Conservation (phyloP, 176 grass and related monocot species). For the Avena eriantha region DNA sequence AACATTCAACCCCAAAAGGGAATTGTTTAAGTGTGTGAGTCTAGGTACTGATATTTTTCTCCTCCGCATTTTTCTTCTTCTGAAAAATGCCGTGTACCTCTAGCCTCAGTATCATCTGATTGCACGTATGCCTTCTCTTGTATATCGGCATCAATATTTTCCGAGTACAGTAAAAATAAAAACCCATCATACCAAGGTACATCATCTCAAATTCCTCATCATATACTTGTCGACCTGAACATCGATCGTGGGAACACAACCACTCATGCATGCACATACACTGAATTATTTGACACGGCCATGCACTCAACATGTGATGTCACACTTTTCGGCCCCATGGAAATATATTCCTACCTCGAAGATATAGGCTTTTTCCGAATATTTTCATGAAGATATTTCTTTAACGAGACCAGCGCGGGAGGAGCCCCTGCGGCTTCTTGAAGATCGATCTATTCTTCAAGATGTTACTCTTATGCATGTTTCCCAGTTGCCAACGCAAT, state of each 20-base stretch:
- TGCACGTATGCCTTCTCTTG: too few species aligned
- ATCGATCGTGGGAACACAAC: constrained; percentile 3
- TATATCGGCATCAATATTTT: not conserved
- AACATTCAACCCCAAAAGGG: too few species aligned
- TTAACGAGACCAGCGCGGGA: too few species aligned
- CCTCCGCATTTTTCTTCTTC: too few species aligned
- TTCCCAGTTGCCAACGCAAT: not conserved
- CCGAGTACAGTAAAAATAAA: not conserved
- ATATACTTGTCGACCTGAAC: not conserved
- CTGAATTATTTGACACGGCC: not conserved
- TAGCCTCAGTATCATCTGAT: too few species aligned
- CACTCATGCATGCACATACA: constrained; percentile 24
- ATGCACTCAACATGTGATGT: constrained; percentile 2
- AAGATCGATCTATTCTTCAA: not conserved
- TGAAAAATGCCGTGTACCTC: too few species aligned
- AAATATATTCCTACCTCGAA: not conserved
- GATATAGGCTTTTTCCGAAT: not conserved
- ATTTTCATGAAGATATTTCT: not conserved
- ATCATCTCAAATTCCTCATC: not conserved
- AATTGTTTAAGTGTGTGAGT: too few species aligned
- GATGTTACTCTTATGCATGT: not conserved
- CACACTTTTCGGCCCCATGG: not conserved
- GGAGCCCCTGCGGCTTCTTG: too few species aligned
- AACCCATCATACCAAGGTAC: not conserved
- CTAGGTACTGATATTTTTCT: too few species aligned